Evolutionary conservation across 31 red algal genomes (phyloP).

Genomic region (Endocladia muricata): DNA sequence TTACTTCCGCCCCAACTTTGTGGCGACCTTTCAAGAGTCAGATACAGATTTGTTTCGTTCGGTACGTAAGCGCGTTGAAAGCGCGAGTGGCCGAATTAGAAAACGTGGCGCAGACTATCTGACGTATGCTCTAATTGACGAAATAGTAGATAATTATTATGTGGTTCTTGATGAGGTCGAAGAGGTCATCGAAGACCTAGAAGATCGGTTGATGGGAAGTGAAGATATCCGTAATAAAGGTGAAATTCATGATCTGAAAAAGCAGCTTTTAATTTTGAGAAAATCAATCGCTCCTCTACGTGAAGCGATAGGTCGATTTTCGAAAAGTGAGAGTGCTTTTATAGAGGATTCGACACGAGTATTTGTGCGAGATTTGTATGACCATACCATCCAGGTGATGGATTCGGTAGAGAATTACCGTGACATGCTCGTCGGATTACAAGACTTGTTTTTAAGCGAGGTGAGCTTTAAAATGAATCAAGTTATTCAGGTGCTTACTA

Average conservation of each 20-base stretch:
- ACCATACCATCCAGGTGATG: no score
- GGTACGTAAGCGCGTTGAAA: conserved; percentile 1
- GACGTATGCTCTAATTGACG: conserved; percentile 8
- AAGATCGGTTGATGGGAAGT: conserved; percentile 7
- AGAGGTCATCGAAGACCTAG: not conserved
- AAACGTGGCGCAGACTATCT: conserved; percentile 7
- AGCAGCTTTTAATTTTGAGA: not conserved
- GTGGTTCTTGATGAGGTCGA: not conserved
- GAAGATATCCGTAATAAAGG: not conserved
- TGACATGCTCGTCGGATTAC: no score
- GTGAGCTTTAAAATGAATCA: no score
- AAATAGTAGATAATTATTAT: conserved; percentile 16
- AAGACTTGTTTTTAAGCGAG: no score
- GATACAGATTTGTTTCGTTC: not conserved
- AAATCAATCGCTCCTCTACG: conserved; percentile 11
- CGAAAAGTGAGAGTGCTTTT: no score
- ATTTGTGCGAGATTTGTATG: no score
- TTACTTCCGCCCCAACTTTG: not conserved
- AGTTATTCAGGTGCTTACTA: no score
- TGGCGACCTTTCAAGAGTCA: conserved; percentile 9
- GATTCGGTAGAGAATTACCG: no score
- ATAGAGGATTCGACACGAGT: no score
- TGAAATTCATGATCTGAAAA: conserved; percentile 10
- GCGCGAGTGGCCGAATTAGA: not conserved
- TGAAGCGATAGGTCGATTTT: no score